Evolutionary conservation across 2,329 filamentous ascomycete genomes (phyloP), one percentile per base, ranked within the genome.

Genomic region (Neopestalotiopsis clavispora): DNA sequence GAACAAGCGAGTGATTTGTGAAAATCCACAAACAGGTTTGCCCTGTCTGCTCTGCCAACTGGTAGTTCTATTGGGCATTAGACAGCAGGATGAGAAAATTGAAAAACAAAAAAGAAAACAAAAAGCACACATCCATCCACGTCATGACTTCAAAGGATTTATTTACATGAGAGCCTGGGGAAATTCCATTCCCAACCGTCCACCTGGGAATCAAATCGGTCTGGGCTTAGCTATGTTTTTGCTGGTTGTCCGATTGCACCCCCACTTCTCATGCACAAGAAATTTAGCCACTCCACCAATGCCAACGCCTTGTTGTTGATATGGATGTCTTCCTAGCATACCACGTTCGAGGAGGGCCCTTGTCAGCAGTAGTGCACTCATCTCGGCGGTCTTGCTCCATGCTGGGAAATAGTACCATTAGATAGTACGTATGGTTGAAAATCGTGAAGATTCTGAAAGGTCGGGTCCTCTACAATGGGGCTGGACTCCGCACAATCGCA

Each of bases 41-140:
- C 45, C 10, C 10, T 38, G 34, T 10, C 67, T 66, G 45, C 68
- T 28, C 60, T 69, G 68, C 68, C 17, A 52, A 20, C 45, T 52
- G 34, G 34, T 38, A 38, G 34, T 38, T 7, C 34, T 38, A 38
- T 38, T 38, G n/a, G 45, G 45, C 45, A 52, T 20, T 17, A 52
- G 45, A 7, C 45, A n/a, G 20, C 14, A n/a, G 45, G n/a, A 20
- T 28, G 23, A 28, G 23, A 28, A 28, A 28, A 28, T 28, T 28
- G 23, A 52, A 20, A 52, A 52, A 52, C 9, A 52, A 20, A 52
- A n/a, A 52, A n/a, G 17, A 52, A 52, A 52, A 17, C n/a, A n/a
- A 38, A 38, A 38, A 10, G 34, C 34, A 38, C 34, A 38, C 10
- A 38, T 38, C 34, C 9, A 23, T 52, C 45, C 45, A 52, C n/a